These are phyloP conservation scores for Cardiospermum halicacabum DNA, from an alignment of 345 rosid genomes.

Conservation along the genomic window DNA sequence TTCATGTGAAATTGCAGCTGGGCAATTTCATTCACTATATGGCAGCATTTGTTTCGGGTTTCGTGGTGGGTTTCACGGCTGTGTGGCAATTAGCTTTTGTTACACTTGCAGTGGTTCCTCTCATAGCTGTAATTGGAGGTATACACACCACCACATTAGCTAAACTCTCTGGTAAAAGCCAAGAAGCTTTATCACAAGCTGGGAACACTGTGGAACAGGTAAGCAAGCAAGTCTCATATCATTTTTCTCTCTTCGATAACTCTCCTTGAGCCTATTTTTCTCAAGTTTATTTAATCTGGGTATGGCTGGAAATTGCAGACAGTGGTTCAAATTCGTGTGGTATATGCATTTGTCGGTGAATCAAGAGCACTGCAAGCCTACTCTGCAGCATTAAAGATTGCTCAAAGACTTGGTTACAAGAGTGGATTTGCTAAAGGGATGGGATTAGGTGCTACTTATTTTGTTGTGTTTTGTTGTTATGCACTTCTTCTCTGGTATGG, in stretches of 20 bases:
- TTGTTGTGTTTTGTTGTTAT: conserved; percentile 89
- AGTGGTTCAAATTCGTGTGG: conserved; percentile 87
- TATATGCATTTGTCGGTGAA: conserved; percentile 85
- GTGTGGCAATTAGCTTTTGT: conserved; percentile 96
- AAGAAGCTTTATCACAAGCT: conserved; percentile 84
- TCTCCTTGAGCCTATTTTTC: neutral
- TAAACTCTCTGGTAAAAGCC: conserved; percentile 75
- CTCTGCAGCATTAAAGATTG: conserved; percentile 65
- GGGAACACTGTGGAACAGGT: conserved; percentile 96
- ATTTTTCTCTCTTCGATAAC: neutral
- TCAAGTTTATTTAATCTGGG: conserved; percentile 26
- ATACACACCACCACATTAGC: conserved; percentile 72
- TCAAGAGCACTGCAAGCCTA: conserved; percentile 75
- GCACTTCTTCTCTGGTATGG: conserved; percentile 98
- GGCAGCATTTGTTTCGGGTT: conserved; percentile 93
- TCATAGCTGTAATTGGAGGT: conserved; percentile 90
- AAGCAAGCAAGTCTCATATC: conserved; percentile 1
- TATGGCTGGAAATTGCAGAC: conserved; percentile 58
- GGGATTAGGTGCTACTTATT: conserved; percentile 95
- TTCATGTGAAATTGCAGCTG: conserved; percentile 57
- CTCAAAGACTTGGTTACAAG: conserved; percentile 82
- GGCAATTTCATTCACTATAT: conserved; percentile 95
- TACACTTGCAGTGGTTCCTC: conserved; percentile 94
- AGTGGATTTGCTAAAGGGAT: conserved; percentile 86
- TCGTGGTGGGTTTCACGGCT: conserved; percentile 95